Evolutionary conservation across 164 flowering plant species (phyloP), one percentile per base, ranked within the genome.

Genomic region (Macadamia tetraphylla): DNA sequence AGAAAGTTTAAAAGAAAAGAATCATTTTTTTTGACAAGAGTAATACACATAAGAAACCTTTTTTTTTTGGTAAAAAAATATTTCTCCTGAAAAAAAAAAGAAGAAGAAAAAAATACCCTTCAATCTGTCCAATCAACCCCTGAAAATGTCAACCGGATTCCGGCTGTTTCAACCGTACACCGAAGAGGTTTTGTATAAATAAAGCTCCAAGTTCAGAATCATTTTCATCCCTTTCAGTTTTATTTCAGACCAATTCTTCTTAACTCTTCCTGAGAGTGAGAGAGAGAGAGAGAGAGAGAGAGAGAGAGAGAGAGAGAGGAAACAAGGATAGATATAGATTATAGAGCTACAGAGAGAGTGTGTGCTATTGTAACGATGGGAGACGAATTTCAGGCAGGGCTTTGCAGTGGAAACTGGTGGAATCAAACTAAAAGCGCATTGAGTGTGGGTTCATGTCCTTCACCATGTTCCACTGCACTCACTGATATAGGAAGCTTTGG

Each of bases 401-500:
- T 63, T 63, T 44, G 53, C 53, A 18, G 65, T 63, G 78, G 80
- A 29, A 85, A 77, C 77, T 84, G 87, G 88, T 87, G 86, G 88
- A 86, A 85, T 11, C 61, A 81, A 17, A 62, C 82, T 1, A 75
- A 82, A 70, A 82, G 29, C 44, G 56, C 84, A 67, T 75, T 71
- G 52, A 78, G n/a, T 46, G 52, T 32, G 11, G 68, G 64, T 23
- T 73, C 81, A 0, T 83, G 65, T 23, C 72, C 81, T 0, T 83
- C 87, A 18, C 84, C 89, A 0, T 87, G 85, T 73, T 76, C 87
- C 44, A 60, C 77, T 6, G 79, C 81, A 2, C 51, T 69, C 9
- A 73, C 31, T 60, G 79, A 79, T 52, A 65, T 75, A 29, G 82
- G 79, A 15, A 70, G 71, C 68, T 83, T 75, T 58, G 82, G 75